Evolutionary conservation across 768 basidiomycete species (phyloP).

Genomic region (Serendipita sp.): DNA sequence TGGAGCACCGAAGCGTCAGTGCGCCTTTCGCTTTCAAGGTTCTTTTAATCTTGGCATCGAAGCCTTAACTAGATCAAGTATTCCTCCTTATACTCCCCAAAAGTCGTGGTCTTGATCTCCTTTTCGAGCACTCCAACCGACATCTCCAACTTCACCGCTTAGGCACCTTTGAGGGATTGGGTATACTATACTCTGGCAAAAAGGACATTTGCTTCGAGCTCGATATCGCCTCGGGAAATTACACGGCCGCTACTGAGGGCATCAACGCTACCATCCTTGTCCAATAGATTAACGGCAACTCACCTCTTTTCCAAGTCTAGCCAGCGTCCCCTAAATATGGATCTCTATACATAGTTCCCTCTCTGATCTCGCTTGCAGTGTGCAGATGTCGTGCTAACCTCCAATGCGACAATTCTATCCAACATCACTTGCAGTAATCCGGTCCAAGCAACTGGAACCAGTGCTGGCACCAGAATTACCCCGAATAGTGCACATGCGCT

Average conservation of each 20-base stretch:
- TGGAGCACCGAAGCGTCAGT: too few species aligned
- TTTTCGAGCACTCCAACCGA: not conserved
- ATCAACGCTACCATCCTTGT: too few species aligned
- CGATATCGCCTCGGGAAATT: not conserved
- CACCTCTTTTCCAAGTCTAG: too few species aligned
- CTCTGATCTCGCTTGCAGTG: slow-evolving; percentile 35
- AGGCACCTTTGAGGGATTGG: not conserved
- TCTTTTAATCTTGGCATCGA: too few species aligned
- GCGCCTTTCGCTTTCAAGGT: too few species aligned
- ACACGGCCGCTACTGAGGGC: not conserved
- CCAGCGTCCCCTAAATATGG: too few species aligned
- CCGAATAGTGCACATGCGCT: too few species aligned
- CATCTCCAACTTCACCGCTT: not conserved
- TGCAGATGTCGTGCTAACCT: slow-evolving; percentile 58
- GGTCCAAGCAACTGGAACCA: too few species aligned
- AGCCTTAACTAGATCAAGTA: too few species aligned
- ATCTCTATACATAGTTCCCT: not conserved
- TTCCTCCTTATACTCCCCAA: too few species aligned
- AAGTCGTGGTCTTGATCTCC: not conserved
- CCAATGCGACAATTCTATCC: slow-evolving; percentile 32
- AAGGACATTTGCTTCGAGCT: not conserved
- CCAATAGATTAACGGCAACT: too few species aligned
- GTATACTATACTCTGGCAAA: not conserved
- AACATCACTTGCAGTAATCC: slow-evolving; percentile 15
- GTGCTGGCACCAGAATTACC: too few species aligned